These are phyloP conservation scores for Blastocystis sp. DNA, from an alignment of 352 stramenopile genomes.

Conservation along the genomic window DNA sequence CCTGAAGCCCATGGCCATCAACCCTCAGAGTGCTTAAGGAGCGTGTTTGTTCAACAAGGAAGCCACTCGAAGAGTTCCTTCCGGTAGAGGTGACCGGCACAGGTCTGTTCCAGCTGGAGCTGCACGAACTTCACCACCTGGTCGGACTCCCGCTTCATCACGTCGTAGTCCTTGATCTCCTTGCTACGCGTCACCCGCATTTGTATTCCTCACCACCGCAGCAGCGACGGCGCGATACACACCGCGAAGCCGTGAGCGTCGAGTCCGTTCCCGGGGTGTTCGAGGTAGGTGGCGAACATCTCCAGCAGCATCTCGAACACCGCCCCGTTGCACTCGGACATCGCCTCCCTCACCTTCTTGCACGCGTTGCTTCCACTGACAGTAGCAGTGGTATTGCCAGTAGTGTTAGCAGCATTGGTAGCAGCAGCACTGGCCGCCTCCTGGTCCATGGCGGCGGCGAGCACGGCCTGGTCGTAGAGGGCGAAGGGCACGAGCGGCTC, in stretches of 20 bases:
- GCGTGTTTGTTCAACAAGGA: constrained; percentile 6
- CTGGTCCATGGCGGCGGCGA: no score
- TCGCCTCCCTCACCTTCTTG: neutral
- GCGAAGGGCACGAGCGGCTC: constrained; percentile 50
- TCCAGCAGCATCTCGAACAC: constrained; percentile 10
- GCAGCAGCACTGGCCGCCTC: neutral
- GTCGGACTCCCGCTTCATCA: neutral
- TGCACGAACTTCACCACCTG: neutral
- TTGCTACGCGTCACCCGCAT: neutral
- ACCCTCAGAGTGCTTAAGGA: constrained; percentile 53
- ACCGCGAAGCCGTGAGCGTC: constrained; percentile 3
- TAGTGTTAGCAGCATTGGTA: no score
- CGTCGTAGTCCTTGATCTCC: neutral
- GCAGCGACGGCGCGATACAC: constrained; percentile 29
- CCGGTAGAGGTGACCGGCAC: neutral
- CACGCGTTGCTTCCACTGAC: neutral
- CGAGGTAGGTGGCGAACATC: neutral
- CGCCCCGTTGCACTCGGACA: neutral
- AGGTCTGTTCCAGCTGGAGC: neutral
- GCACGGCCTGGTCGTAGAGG: constrained; percentile 12
- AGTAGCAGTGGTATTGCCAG: no score
- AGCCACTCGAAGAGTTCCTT: constrained; percentile 17
- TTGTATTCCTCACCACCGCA: neutral
- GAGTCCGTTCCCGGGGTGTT: constrained; percentile 32
- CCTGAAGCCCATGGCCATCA: constrained; percentile 63